Percentiles rank a stretch among this genome's conserved stretches.
Evolutionary conservation across 2,329 filamentous ascomycete genomes (phyloP).

Genomic region (Aplosporella prunicola): DNA sequence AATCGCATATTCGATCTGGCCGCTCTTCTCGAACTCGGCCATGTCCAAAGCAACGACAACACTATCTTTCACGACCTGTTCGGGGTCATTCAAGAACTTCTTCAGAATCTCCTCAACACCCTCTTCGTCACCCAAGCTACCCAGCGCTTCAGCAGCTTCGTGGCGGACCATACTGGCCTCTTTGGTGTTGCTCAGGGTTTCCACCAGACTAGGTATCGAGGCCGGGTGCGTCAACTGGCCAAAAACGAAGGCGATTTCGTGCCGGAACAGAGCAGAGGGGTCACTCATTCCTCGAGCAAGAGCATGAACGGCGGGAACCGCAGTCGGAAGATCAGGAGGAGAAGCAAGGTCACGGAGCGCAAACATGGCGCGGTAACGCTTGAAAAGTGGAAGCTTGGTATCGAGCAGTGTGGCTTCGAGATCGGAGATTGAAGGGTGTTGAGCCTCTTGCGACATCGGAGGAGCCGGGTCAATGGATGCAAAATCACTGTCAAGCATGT

Average conservation of each 20-base stretch:
- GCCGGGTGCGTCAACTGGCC: conserved; percentile 92
- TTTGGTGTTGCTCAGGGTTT: conserved; percentile 63
- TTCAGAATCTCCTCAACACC: conserved; percentile 82
- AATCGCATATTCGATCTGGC: conserved; percentile 82
- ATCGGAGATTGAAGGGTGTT: conserved; percentile 56
- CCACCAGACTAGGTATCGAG: conserved; percentile 83
- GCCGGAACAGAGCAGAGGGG: conserved; percentile 83
- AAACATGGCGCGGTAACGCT: conserved; percentile 97
- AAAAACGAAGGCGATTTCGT: conserved; percentile 97
- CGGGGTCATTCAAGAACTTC: conserved; percentile 77
- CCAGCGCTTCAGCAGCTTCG: conserved; percentile 91
- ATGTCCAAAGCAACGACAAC: conserved; percentile 94
- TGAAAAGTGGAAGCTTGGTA: conserved; percentile 69
- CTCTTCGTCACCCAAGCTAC: conserved; percentile 84
- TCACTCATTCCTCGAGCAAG: conserved; percentile 80
- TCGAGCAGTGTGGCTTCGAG: conserved; percentile 73
- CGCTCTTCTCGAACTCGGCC: conserved; percentile 90
- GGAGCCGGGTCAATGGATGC: conserved; percentile 92
- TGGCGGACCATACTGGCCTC: conserved; percentile 96
- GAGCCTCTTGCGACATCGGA: conserved; percentile 62
- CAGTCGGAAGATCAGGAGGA: conserved; percentile 81
- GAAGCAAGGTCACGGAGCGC: conserved; percentile 89
- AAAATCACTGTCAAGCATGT: conserved; percentile 63
- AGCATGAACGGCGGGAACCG: conserved; percentile 75
- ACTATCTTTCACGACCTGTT: conserved; percentile 89